Conservation (phyloP, 2,329 filamentous ascomycete species). For the Fonsecaea pedrosoi region DNA sequence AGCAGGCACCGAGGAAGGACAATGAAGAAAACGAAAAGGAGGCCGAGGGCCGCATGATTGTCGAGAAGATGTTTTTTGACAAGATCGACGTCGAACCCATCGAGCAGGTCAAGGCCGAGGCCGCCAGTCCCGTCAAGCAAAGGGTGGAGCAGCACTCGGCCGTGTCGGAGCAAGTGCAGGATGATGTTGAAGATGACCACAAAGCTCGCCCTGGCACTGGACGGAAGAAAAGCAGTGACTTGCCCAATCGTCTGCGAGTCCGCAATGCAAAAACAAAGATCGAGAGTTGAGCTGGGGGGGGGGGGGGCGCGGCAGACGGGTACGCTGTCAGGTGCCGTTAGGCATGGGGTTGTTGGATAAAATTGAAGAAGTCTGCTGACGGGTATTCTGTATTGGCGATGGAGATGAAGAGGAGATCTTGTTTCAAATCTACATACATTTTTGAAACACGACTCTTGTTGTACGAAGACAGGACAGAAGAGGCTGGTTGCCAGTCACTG, state of each 20-base stretch:
- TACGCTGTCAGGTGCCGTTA: neutral
- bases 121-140: slow-evolving; percentile 24
- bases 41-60: slow-evolving; percentile 56
- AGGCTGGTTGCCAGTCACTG: too few relatives aligned
- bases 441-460: neutral
- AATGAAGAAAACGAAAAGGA: slow-evolving; percentile 47
- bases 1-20: slow-evolving; percentile 30
- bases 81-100: slow-evolving; percentile 44
- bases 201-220: neutral
- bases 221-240: slow-evolving; percentile 19
- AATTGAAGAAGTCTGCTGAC: neutral
- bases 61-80: slow-evolving; percentile 58
- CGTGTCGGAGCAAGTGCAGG: neutral
- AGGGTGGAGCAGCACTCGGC: neutral
- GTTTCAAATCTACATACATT: neutral
- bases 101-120: slow-evolving; percentile 33
- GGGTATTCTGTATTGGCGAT: neutral
- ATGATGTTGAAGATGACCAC: neutral
- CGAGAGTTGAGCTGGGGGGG: neutral
- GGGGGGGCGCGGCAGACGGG: too few relatives aligned
- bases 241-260: slow-evolving; percentile 17
- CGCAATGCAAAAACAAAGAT: neutral
- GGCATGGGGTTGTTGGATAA: neutral
- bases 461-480: neutral
- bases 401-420: too few relatives aligned